Percentiles rank a stretch among this genome's conserved stretches.
Evolutionary conservation across 768 basidiomycete species (phyloP).

Genomic region (Suillus decipiens): DNA sequence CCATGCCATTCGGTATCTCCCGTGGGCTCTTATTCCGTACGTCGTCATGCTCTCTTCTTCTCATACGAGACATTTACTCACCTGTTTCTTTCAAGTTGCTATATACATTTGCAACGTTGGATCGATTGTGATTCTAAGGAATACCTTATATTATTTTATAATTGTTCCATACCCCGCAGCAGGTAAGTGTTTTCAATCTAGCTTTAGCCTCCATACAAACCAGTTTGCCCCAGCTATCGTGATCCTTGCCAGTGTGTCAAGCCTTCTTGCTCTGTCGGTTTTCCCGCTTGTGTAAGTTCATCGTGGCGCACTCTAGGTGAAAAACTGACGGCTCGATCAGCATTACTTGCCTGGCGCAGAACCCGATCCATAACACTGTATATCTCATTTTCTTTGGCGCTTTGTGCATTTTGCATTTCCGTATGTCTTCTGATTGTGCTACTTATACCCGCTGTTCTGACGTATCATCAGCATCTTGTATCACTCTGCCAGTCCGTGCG

Average conservation of each 20-base stretch:
- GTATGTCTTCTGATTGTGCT: conserved; percentile 14
- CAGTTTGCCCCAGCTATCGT: conserved; percentile 22
- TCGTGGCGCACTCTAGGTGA: not conserved
- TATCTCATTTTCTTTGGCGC: conserved; percentile 24
- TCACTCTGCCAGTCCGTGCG: conserved; percentile 30
- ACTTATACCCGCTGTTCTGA: not conserved
- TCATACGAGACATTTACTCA: conserved; percentile 3
- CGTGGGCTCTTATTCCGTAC: conserved; percentile 22
- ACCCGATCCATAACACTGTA: too few species aligned
- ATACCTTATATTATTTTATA: too few species aligned
- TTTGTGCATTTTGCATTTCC: conserved; percentile 19
- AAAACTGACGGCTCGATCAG: not conserved
- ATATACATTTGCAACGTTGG: conserved; percentile 18
- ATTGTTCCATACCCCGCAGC: conserved; percentile 22
- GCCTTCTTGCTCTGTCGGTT: conserved; percentile 12
- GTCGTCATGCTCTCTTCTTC: conserved; percentile 6
- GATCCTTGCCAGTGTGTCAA: conserved; percentile 16
- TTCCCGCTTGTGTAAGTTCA: conserved; percentile 22
- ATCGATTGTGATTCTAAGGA: conserved; percentile 17
- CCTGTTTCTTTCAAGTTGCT: conserved; percentile 14
- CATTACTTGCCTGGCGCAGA: too few species aligned
- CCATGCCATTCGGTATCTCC: conserved; percentile 24
- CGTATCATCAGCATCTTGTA: conserved; percentile 17
- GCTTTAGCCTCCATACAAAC: not conserved
- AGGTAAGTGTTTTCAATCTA: conserved; percentile 16